Conservation (phyloP, 345 rosid genomes). For the Excoecaria agallocha region DNA sequence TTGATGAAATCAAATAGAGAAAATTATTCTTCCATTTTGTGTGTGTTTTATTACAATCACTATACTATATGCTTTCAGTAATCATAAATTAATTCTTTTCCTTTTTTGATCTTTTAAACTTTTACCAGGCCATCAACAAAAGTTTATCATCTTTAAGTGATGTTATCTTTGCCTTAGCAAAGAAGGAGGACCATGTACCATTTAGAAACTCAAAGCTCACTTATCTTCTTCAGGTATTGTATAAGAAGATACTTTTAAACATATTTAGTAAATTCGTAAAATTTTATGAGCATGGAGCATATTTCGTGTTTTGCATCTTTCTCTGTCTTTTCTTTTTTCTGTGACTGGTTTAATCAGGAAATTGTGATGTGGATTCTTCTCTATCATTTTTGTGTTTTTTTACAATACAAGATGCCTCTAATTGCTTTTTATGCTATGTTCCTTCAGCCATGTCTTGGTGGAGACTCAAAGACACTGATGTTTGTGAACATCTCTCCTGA, state of each 20-base stretch:
- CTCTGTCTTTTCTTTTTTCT: too few species aligned
- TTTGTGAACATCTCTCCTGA: constrained; percentile 32
- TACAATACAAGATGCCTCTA: neutral
- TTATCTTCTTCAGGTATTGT: constrained; percentile 89
- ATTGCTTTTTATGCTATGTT: neutral
- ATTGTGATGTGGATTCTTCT: neutral
- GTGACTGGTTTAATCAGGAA: too few species aligned
- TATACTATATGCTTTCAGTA: neutral
- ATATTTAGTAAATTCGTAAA: neutral
- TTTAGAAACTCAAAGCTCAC: constrained; percentile 94
- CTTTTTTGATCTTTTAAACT: neutral
- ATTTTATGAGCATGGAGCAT: neutral
- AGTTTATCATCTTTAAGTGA: constrained; percentile 87
- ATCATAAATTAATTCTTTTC: neutral
- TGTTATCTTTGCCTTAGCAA: constrained; percentile 87
- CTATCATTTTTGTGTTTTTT: neutral
- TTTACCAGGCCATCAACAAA: constrained; percentile 84
- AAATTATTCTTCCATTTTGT: too few species aligned
- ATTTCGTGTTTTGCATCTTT: neutral
- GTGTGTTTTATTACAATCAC: too few species aligned
- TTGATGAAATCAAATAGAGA: too few species aligned
- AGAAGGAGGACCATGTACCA: constrained; percentile 91
- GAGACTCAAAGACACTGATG: constrained; percentile 40
- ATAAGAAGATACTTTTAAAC: neutral
- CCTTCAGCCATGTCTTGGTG: constrained; percentile 35